Evolutionary conservation across 2,329 filamentous ascomycete species (phyloP).

Genomic region (Neonectria sp.): DNA sequence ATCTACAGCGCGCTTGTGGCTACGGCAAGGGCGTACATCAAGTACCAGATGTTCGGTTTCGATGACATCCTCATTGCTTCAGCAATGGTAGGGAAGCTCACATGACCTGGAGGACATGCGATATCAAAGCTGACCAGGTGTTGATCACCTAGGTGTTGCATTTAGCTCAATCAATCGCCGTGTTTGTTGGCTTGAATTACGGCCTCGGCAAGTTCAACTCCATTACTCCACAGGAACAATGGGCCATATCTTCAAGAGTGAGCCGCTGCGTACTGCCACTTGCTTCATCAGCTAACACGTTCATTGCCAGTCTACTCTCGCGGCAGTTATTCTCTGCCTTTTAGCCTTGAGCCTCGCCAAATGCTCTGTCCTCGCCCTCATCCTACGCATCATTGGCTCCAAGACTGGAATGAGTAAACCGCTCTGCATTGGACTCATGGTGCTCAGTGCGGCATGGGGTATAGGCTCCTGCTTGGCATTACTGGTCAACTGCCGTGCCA

Average conservation of each 20-base stretch:
- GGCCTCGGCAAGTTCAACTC: constrained; percentile 39
- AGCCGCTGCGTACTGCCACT: not conserved
- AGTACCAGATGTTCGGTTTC: constrained; percentile 41
- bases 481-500: constrained; percentile 26
- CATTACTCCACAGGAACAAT: constrained; percentile 32
- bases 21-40: constrained; percentile 37
- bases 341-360: constrained; percentile 31
- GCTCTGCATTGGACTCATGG: constrained; percentile 32
- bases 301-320: constrained; percentile 25
- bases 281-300: constrained; percentile 7
- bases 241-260: constrained; percentile 31
- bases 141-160: constrained; percentile 24
- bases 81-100: constrained; percentile 28
- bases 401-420: constrained; percentile 34
- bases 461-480: constrained; percentile 26
- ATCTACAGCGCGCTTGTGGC: constrained; percentile 39
- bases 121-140: constrained; percentile 9
- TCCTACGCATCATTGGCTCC: constrained; percentile 39
- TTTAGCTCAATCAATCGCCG: constrained; percentile 34
- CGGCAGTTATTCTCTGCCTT: constrained; percentile 28
- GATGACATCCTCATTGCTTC: constrained; percentile 35
- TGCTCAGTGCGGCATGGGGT: constrained; percentile 28
- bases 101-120: not conserved
- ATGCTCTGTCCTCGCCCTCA: constrained; percentile 40
- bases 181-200: constrained; percentile 36